Evolutionary conservation across 805 yeast genomes (phyloP).

Genomic region (Helenozyma baotianmanensis): DNA sequence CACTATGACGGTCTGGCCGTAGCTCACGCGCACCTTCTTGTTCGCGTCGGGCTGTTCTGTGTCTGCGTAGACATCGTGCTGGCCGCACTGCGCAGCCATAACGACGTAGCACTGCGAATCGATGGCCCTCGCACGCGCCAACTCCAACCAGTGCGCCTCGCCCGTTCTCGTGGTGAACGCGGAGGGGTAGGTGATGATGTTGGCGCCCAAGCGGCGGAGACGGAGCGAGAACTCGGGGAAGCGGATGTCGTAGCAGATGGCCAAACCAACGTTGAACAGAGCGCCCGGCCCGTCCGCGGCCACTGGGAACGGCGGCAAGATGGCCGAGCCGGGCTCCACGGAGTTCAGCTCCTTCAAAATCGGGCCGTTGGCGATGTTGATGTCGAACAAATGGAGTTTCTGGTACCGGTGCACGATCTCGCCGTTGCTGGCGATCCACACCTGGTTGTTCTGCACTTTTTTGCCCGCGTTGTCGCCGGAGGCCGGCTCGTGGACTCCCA

Average conservation of each 20-base stretch:
- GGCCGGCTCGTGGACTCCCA: constrained; percentile 87
- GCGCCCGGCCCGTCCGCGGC: constrained; percentile 1
- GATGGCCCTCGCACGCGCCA: constrained; percentile 81
- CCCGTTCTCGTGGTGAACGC: constrained; percentile 95
- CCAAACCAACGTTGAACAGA: constrained; percentile 51
- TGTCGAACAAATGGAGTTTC: constrained; percentile 87
- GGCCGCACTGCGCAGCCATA: constrained; percentile 86
- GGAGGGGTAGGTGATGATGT: constrained; percentile 76
- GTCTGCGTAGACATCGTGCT: constrained; percentile 53
- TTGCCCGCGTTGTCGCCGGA: constrained; percentile 9
- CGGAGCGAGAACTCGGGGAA: constrained; percentile 77
- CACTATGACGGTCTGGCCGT: constrained; percentile 82
- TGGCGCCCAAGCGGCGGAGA: constrained; percentile 61
- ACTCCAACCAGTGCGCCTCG: constrained; percentile 78
- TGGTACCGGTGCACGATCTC: constrained; percentile 66
- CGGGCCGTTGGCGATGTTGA: constrained; percentile 77
- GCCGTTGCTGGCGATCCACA: constrained; percentile 69
- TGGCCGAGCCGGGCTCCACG: constrained; percentile 69
- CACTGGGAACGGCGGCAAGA: constrained; percentile 27
- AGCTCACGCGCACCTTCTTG: constrained; percentile 55
- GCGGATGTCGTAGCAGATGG: constrained; percentile 82
- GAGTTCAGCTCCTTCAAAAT: constrained; percentile 70
- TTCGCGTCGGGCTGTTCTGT: constrained; percentile 17
- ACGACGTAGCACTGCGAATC: constrained; percentile 84
- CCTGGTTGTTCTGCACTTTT: constrained; percentile 61